Evolutionary conservation across 2,329 filamentous ascomycete genomes (phyloP).

Genomic region (Karstenula rhodostoma): DNA sequence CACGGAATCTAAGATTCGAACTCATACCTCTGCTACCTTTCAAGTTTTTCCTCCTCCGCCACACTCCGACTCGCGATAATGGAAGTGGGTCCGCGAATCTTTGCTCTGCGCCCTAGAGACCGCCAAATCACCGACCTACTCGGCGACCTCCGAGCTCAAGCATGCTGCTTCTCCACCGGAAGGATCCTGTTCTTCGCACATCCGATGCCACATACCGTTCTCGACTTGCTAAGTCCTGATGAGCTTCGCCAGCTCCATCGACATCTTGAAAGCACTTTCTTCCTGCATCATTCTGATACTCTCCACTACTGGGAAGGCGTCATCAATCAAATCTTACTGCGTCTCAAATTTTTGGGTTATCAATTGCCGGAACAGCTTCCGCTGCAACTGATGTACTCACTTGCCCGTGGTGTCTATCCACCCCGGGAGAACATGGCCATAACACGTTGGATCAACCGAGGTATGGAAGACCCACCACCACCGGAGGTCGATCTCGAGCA

Average conservation of each 20-base stretch:
- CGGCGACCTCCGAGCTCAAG: constrained; percentile 3
- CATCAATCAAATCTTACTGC: background rate
- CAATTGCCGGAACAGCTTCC: too few species aligned
- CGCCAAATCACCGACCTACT: constrained; percentile 9
- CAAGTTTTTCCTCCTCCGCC: background rate
- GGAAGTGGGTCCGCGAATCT: constrained; percentile 10
- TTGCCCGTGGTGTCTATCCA: too few species aligned
- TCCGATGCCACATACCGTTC: background rate
- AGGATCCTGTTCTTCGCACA: constrained; percentile 10
- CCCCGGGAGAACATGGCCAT: too few species aligned
- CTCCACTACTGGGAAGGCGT: background rate
- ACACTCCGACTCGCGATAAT: background rate
- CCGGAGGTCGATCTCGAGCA: too few species aligned
- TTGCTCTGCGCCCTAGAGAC: constrained; percentile 12
- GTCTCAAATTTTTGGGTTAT: background rate
- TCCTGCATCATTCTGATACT: background rate
- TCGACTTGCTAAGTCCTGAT: background rate
- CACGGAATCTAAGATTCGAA: too few species aligned
- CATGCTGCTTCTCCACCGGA: constrained; percentile 12
- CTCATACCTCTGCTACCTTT: too few species aligned
- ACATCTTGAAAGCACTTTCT: constrained; percentile 4
- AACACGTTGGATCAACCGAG: too few species aligned
- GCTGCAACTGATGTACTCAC: too few species aligned
- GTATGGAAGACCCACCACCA: too few species aligned
- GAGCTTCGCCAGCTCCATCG: constrained; percentile 6